Base-by-base conservation (phyloP, 805 yeast species). In the Cephaloascus albidus region DNA sequence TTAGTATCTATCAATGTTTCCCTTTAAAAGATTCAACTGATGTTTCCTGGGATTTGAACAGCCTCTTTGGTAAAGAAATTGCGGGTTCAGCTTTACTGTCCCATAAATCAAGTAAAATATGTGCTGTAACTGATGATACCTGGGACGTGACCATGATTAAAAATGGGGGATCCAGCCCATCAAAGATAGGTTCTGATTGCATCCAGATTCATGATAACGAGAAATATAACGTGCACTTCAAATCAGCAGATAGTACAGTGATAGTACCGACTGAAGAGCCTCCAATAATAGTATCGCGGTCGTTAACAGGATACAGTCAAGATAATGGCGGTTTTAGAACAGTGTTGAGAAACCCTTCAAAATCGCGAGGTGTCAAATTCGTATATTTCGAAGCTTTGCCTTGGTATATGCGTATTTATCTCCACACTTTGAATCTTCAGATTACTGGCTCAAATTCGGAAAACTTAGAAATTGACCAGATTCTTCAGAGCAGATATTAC, bases 241-340 rank as follows among this genome's bases (percentile, higher is more conserved):
- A 45, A 3, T 60, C 88, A 0, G 45, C 53, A 0, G 62, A 81
- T 44, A 70, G 84, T 6, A 48, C 67, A 1, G 44, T 54, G 1
- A 69, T 75, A 3, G 50, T 57, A 1, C 62, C 66, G 0, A 45
- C 65, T 0, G 57, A 53, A 2, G 45, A 52, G 2, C 86, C 87
- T 0, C 93, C 93, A 2, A 63, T 93, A 2, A 57, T 54, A 40
- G 94, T 83, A 0, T 81, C 93, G 17, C 73, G 98, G 44, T 85
- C 97, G 0, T 70, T 90, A 39, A 86, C 96, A 0, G 97, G 97
- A 1, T 82, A 81, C 52, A 88, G 96, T 2, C 95, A 85, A 55
- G 96, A 87, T 52, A 71, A 76, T 43, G 97, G 97, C 41, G 96
- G 96, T 0, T 68, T 90, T 44, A 78, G 96, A 53, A 74, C 84